Evolutionary conservation across 305 asterid species (phyloP).

Genomic region (Solanum hybrid): DNA sequence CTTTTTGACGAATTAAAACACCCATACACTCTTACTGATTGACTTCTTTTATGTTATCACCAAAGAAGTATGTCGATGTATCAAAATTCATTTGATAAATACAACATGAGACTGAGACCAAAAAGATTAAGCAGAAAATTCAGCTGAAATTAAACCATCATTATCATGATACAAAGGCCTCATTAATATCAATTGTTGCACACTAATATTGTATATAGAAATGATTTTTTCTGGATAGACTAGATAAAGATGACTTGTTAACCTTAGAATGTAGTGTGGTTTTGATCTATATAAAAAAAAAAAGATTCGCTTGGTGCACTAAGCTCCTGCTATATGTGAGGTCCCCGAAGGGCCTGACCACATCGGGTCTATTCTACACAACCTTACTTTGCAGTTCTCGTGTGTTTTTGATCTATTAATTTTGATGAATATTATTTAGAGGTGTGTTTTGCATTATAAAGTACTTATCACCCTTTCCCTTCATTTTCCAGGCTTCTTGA

Average conservation of each 20-base stretch:
- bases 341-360: not conserved
- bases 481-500: slow-evolving; percentile 68
- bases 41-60: not conserved
- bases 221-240: not conserved
- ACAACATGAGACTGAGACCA: not conserved
- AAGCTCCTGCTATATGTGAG: not conserved
- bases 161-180: not conserved
- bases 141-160: not conserved
- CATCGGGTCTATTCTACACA: not conserved
- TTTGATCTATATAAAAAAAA: not conserved
- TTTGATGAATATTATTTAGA: slow-evolving; percentile 1
- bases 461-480: not conserved
- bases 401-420: not conserved
- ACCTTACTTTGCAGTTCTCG: not conserved
- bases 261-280: not conserved
- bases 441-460: not conserved
- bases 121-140: not conserved
- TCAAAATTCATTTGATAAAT: slow-evolving; percentile 2
- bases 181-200: not conserved
- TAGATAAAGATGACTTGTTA: slow-evolving; percentile 1
- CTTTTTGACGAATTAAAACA: slow-evolving; percentile 2
- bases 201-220: not conserved
- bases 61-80: not conserved
- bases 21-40: not conserved
- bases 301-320: not conserved